phyloP scores from a whole-genome alignment of 768 basidiomycete species.

The Leucocoprinus birnbaumii region DNA sequence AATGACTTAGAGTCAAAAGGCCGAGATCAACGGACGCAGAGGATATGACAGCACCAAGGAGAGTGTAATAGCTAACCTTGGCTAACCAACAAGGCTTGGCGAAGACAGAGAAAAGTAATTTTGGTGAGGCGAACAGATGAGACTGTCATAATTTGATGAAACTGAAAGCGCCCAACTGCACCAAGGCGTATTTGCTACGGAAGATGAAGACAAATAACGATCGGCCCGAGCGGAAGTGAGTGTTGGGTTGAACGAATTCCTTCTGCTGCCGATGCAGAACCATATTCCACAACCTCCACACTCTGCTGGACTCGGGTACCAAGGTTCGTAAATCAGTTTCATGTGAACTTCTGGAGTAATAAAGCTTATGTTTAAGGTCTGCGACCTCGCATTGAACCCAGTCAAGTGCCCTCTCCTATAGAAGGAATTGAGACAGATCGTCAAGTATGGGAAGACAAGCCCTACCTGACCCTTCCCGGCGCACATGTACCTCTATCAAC shows the following conservation, averaged over 20 bases:
- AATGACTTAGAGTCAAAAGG: no score
- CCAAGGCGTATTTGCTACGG: no score
- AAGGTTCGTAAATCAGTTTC: constrained; percentile 30
- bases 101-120: no score
- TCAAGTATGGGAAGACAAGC: constrained; percentile 69
- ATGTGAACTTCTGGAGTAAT: background rate
- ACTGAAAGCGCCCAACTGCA: no score
- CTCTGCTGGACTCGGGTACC: constrained; percentile 52
- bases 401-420: constrained; percentile 90
- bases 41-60: no score
- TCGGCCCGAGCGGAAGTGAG: constrained; percentile 2
- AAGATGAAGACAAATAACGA: background rate
- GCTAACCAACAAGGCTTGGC: no score
- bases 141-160: no score
- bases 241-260: background rate
- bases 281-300: constrained; percentile 72
- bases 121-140: no score
- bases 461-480: constrained; percentile 57
- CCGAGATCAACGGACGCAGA: no score
- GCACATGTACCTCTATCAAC: constrained; percentile 78
- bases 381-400: constrained; percentile 79
- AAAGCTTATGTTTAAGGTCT: constrained; percentile 46
- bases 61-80: no score
- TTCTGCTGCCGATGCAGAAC: constrained; percentile 20
- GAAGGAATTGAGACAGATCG: constrained; percentile 78